Base-by-base conservation (phyloP, 2,329 filamentous ascomycete species). In the Capronia epimyces region DNA sequence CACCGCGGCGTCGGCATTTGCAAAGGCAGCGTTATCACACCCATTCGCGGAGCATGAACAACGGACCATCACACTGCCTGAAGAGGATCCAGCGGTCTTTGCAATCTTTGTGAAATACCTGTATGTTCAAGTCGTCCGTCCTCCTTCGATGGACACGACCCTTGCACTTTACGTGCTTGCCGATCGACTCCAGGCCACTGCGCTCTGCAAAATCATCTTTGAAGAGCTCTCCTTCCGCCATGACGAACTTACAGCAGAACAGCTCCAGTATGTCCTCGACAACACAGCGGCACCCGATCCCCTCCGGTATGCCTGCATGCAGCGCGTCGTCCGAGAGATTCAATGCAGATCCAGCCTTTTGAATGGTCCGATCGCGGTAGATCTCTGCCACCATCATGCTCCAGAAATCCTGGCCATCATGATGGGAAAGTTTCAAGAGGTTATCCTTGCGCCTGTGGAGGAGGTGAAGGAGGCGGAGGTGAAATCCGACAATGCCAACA, bases 71-170 rank as follows among this genome's bases (percentile, higher is more conserved):
- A 3, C 43, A 18, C 40, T 60, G n/a, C 58, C 58, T 29, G 50
- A 59, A 3, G 56, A 55, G 20, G 41, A 56, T 16, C 49, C 49
- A 2, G 45, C 48, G 9, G 55, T 49, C 10, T 49, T 60, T 20
- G 49, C 13, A 15, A 3, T 46, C 4, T 59, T 59, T 39, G 34
- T 59, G 12, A 41, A 50, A 7, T 60, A 49, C 45, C 49, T 59
- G 18, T 59, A 60, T 36, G 40, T 24, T 5, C 15, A 25, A 15
- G 24, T 16, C 2, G 24, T 34, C 10, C 32, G 10, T 7, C 4
- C 5, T 10, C 7, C 22, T 21, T 13, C 48, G 7, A 2, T 41
- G 4, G 34, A 40, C 10, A 13, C 5, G 3, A 24, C 4, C 22
- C 9, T 50, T 16, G 24, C 22, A 2, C 20, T 50, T 7, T 50